Evolutionary conservation across 169 alveolate species (phyloP), one percentile per base, ranked within the genome.

Genomic region (Cryptosporidium xiaoi): DNA sequence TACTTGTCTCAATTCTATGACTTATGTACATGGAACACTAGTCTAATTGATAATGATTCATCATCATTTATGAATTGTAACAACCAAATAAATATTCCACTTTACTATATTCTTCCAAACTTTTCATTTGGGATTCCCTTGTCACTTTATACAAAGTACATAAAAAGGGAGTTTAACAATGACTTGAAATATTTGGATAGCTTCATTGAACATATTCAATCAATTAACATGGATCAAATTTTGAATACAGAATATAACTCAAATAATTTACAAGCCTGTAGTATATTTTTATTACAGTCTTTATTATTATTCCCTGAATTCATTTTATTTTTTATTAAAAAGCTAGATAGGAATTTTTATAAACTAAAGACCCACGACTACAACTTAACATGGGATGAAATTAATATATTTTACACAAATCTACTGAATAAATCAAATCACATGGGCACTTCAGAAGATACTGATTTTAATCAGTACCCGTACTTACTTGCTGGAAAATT

Each of bases 71-170:
- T 40, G 0, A 66, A 36, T 66, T 1, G 31, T 34, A 8, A 62
- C 31, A 53, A 56, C 46, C 34, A 58, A 27, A 6, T 2, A 10
- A 33, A 15, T 29, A 56, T 8, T 53, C 84, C 84, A 53, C 60
- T 77, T 2, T 60, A 44, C 48, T 40, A 77, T 10, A 77, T 77
- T 44, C 51, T 77, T 36, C 87, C 87, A 33, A 77, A 77, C 18
- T 77, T 77, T 62, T 68, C 87, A 20, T 77, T 77, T 60, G 71
- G 87, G 29, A 60, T 77, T 29, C 87, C 87, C 3, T 60, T 77
- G 10, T 55, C 87, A 27, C 18, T 77, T 15, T 77, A 44, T 20
- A 56, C 31, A 18, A 77, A 60, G n/a, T 29, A 77, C 64, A 60
- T 18, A 13, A 58, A 77, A 77, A 62, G 40, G 7, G 64, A 60